Base-by-base conservation (phyloP, 2,329 filamentous ascomycete species). In the Stemphylium beticola region DNA sequence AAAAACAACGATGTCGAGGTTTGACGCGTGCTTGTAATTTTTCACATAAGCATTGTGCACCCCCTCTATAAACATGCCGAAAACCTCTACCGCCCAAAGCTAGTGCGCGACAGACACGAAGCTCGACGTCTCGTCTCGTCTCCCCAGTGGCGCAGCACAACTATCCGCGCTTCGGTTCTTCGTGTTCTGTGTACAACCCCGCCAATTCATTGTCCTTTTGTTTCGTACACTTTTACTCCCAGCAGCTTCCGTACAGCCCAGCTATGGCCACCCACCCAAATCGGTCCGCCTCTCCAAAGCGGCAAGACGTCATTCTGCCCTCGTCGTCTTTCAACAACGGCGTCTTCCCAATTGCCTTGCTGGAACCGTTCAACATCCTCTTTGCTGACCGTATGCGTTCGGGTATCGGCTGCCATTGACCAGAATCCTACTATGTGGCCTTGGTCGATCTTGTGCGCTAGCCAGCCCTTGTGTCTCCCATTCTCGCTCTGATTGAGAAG, bases 281-380 rank as follows among this genome's bases (percentile, higher is more conserved):
- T 55, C 37, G 63, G 65, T 24, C 65, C 65, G 39, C 63, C 63
- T 55, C 65, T 61, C 65, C 63, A 66, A 5, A 65, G 40, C 14
- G 65, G 65, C 26, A 67, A 39, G 2, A 66, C 57, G 45, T 67
- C 65, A 1, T 54, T 14, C 12, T 56, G 49, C 4, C 47, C 55
- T 17, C 48, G 32, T 26, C 63, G 55, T 33, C 63, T 55, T 38
- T 57, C 46, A 17, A 43, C 40, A 12, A 67, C 54, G 6, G 34
- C 38, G 15, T 31, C 47, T 31, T 66, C 63, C 65, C 65, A 67
- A 33, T 64, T 59, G n/a, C 65, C 65, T 26, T 62, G 49, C 22
- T 64, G 63, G 18, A 67, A 67, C 5, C 55, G 39, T 43, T 62
- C 55, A 7, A 67, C 57, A 44, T 67, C 65, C 4, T 58, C 58